Base-by-base conservation (phyloP, 2,329 filamentous ascomycete genomes). In the Cladophialophora bantiana region DNA sequence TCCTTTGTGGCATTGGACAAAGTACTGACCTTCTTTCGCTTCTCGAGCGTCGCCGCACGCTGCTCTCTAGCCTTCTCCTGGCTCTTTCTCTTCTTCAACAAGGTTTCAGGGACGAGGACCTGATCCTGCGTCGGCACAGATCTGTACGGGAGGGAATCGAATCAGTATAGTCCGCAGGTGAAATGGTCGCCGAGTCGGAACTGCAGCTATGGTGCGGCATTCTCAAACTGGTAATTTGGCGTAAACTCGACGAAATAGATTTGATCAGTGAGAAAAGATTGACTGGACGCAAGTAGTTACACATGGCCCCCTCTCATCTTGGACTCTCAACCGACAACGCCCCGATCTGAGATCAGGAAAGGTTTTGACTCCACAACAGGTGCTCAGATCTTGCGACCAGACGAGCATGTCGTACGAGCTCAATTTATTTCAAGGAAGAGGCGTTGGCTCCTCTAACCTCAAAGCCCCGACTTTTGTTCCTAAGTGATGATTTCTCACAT, bases 71-170 rank as follows among this genome's bases (percentile, higher is more conserved):
- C 93, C 90, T 97, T 97, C 90, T 99, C 95, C 86, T 97, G 94
- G 83, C 89, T 93, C 93, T 99, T 99, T 87, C 95, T 92, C 93
- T 99, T 99, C 92, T 99, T 99, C 83, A 99, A 89, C 79, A 99
- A 92, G 78, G 95, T 99, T 92, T 99, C 95, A 77, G 95, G 95
- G 81, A 98, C 93, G 82, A 98, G 88, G 82, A 99, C 89, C 83
- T 98, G 91, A 83, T 97, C 92, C 84, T 94, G 85, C 83, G 93
- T 96, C 76, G 95, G 93, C 80, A 97, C 92, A 84, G 89, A 89
- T 85, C 93, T 97, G 80, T 79, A 80, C 64, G 70, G 66, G 20
- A 62, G 35, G 67, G 68, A 69, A 67, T 64, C 59, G 80, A 77
- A 82, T 88, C 82, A 92, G 89, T 91, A 92, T 89, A 92, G 90